These are phyloP conservation scores for Diaporthe capsici DNA, from an alignment of 2,329 filamentous ascomycete species.

Conservation along the genomic window DNA sequence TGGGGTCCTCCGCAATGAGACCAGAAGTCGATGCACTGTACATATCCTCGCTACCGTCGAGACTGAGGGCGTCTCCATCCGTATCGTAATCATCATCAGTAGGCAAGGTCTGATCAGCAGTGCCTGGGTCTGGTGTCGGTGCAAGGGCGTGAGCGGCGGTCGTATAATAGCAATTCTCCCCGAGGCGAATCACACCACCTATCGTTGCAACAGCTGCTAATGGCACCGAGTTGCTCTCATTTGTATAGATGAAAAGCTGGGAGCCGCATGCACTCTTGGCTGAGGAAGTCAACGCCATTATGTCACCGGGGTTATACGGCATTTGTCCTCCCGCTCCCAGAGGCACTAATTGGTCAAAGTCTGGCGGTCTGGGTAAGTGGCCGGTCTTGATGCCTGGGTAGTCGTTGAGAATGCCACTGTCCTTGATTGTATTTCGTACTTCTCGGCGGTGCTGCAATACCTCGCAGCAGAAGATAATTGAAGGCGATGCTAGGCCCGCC, in stretches of 20 bases:
- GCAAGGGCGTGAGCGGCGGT: background rate
- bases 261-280: conserved; percentile 12
- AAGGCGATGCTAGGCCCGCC: background rate
- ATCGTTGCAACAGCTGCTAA: background rate
- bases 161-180: conserved; percentile 4
- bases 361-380: conserved; percentile 6
- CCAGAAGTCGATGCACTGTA: too few relatives aligned
- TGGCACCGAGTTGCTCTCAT: background rate
- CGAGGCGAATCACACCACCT: conserved; percentile 27
- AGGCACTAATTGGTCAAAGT: conserved; percentile 8
- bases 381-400: conserved; percentile 30
- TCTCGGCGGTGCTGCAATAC: background rate
- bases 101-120: too few relatives aligned
- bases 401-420: background rate
- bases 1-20: too few relatives aligned
- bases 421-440: background rate
- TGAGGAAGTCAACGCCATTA: background rate
- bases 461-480: conserved; percentile 34
- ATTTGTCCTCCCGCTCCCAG: background rate
- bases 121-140: too few relatives aligned
- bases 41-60: too few relatives aligned
- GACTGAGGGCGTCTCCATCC: too few relatives aligned
- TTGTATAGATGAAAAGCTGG: background rate
- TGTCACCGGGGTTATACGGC: too few relatives aligned
- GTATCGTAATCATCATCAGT: too few relatives aligned